Conservation (phyloP, 169 alveolate genomes). For the Amoebophrya sp. region DNA sequence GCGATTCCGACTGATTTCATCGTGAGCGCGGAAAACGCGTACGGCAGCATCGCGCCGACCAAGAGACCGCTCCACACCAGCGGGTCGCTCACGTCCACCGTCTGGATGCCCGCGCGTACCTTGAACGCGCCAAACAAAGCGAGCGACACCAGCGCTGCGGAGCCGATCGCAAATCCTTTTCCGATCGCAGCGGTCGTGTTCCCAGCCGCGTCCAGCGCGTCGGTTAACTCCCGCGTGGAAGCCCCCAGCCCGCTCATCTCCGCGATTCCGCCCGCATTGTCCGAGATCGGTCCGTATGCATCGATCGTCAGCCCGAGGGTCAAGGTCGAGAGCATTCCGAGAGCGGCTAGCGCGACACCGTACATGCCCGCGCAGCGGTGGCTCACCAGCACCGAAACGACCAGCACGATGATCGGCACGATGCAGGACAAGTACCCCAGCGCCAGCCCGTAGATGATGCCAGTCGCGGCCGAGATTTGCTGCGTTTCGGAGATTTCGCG, state of each 20-base stretch:
- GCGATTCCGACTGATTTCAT: conserved; percentile 71
- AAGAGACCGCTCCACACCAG: conserved; percentile 53
- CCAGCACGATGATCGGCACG: conserved; percentile 59
- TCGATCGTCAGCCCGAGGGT: conserved; percentile 50
- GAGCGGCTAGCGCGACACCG: conserved; percentile 75
- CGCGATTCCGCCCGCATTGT: conserved; percentile 81
- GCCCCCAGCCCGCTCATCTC: conserved; percentile 37
- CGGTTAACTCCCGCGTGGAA: conserved; percentile 67
- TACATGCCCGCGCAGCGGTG: conserved; percentile 55
- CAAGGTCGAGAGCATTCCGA: background rate
- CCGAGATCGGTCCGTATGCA: conserved; percentile 74
- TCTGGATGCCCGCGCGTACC: conserved; percentile 44
- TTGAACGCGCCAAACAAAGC: conserved; percentile 69
- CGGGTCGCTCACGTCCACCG: conserved; percentile 47
- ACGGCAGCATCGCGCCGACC: conserved; percentile 72
- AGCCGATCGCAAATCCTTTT: conserved; percentile 68
- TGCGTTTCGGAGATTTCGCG: conserved; percentile 60
- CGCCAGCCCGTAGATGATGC: conserved; percentile 66
- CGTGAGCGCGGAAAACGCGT: conserved; percentile 64
- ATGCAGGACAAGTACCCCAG: conserved; percentile 68
- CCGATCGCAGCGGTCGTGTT: conserved; percentile 75
- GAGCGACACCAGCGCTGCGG: conserved; percentile 71
- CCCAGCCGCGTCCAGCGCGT: conserved; percentile 73
- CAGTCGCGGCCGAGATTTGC: conserved; percentile 65
- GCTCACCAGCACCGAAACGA: conserved; percentile 51